Evolutionary conservation across 208 protist species (phyloP), one percentile per base, ranked within the genome.

Genomic region (Endotrypanum monterogeii): DNA sequence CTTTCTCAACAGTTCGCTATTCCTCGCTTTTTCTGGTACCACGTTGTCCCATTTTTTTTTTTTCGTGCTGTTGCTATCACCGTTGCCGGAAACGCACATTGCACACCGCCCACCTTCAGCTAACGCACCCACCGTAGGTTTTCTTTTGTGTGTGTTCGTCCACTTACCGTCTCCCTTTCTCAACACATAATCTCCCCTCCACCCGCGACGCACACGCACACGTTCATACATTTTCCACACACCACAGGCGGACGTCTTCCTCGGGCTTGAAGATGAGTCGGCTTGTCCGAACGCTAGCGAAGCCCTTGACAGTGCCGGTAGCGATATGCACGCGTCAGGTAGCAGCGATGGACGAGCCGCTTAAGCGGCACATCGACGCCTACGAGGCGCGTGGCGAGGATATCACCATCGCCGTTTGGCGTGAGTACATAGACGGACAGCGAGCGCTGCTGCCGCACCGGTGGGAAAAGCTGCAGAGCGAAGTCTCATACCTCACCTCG

Each of bases 321-420:
- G 76, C 84, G 18, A 77, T 75, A 7, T 87, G 84, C 79, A 67
- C 46, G 39, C 68, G 67, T 35, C 51, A 67, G 35, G 88, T 94
- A 46, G 81, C 83, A 20, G 62, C 50, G 30, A 92, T 94, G 87
- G 69, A 89, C 65, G 90, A 84, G 56, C 87, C 90, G 12, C 71
- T 94, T 67, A 94, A 94, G 77, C 83, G 75, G 25, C 87, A 94
- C 78, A 92, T 94, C 76, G 84, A 87, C 32, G 74, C 80, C 32
- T 82, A 78, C 71, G 81, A 88, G 44, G 83, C 77, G 20, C 81
- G 73, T 28, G 88, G 88, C 30, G 88, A 89, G 67, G 90, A 95
- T 74, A 72, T 93, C 41, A 89, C 82, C 20, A 80, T 78, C 14
- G 82, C 67, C 20, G 85, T 95, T 63, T 95, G 90, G 90, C 75